Percentiles rank a stretch among this genome's conserved stretches.
Evolutionary conservation across 2,329 filamentous ascomycete species (phyloP).

Genomic region (Monilinia laxa): DNA sequence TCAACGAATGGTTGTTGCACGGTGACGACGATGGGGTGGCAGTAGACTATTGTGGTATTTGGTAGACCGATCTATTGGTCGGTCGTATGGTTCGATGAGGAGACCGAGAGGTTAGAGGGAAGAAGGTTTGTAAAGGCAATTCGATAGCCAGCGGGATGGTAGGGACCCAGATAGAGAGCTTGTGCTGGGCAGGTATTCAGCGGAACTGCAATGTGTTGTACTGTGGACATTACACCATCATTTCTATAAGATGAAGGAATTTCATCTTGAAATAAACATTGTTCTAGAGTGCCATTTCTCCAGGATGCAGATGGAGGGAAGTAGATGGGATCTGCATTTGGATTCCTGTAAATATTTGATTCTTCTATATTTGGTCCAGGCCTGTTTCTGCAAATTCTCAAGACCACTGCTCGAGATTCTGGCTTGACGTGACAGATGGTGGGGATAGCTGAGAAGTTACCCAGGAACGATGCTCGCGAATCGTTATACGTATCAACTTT

Average conservation of each 20-base stretch:
- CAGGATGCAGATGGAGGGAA: conserved; percentile 11
- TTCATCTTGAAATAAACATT: not conserved
- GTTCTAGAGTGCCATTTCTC: conserved; percentile 6
- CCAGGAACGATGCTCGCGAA: not conserved
- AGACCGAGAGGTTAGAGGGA: not conserved
- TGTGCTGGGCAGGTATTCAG: not conserved
- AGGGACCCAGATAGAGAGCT: not conserved
- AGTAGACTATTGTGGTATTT: not conserved
- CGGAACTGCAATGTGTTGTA: not conserved
- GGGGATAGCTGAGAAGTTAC: conserved; percentile 28
- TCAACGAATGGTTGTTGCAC: not conserved
- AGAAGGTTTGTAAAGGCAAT: not conserved
- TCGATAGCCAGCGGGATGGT: not conserved
- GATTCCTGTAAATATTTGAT: conserved; percentile 17
- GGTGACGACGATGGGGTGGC: not conserved
- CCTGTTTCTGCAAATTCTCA: not conserved
- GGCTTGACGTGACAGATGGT: conserved; percentile 23
- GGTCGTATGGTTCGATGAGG: conserved; percentile 12
- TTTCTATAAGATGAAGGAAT: not conserved
- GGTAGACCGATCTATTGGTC: conserved; percentile 12
- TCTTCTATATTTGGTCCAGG: conserved; percentile 1
- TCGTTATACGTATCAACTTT: conserved; percentile 11
- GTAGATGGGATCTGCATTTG: conserved; percentile 8
- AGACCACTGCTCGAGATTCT: not conserved
- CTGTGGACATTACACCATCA: not conserved